Percentiles rank a stretch among this genome's conserved stretches.
phyloP scores from a whole-genome alignment of 495 filamentous ascomycete species.

The Trichoderma parareesei region DNA sequence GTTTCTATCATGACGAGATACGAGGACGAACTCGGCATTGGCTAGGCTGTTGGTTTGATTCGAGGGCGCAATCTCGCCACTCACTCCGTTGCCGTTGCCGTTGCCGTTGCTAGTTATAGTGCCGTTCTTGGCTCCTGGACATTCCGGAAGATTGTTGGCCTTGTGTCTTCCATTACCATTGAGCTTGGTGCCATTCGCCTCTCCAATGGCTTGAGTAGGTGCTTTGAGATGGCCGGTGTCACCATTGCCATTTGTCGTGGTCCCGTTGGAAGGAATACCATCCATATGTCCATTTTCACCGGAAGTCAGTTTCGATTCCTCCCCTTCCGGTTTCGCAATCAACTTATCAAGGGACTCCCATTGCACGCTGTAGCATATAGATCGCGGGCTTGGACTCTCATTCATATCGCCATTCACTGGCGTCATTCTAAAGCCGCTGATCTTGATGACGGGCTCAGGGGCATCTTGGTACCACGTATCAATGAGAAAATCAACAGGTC shows the following conservation, averaged over 20 bases:
- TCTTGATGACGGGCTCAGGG: not conserved
- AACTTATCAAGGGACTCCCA: not conserved
- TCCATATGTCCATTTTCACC: no score
- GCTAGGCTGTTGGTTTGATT: not conserved
- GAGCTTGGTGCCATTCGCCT: not conserved
- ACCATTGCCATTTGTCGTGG: no score
- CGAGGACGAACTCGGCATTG: not conserved
- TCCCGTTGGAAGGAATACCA: no score
- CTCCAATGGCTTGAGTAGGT: not conserved
- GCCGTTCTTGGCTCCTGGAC: not conserved
- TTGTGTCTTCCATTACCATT: not conserved
- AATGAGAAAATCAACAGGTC: constrained; percentile 5
- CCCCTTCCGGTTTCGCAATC: not conserved
- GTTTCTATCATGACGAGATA: not conserved
- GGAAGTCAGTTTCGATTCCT: not conserved
- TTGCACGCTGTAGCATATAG: not conserved
- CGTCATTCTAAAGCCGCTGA: not conserved
- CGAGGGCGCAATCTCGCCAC: not conserved
- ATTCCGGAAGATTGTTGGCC: not conserved
- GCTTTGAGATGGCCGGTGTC: no score
- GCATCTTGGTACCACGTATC: not conserved
- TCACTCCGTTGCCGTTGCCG: not conserved
- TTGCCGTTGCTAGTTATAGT: not conserved
- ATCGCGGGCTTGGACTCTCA: not conserved
- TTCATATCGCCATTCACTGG: not conserved